Evolutionary conservation across 2,329 filamentous ascomycete species (phyloP), one percentile per base, ranked within the genome.

Genomic region (Dendrostoma leiphaemia): DNA sequence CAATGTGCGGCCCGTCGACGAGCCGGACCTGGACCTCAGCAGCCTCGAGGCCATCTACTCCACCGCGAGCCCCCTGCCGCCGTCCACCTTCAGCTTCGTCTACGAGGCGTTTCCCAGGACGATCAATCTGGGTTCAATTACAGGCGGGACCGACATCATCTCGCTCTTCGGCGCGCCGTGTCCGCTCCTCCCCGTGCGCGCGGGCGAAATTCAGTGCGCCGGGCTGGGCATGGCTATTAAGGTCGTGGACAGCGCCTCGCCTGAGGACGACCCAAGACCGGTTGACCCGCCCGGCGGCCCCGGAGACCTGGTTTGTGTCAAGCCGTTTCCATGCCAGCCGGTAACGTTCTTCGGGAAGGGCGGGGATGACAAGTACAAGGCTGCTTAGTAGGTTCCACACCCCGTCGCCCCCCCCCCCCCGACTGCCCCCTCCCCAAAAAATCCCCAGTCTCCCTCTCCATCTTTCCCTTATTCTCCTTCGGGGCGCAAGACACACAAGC

Each of bases 131-230:
- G 91, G 86, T 46, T 95, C 90, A 53, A 97, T 99, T 65, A 97
- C 93, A 0, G 94, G 94, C 34, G 94, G 93, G 47, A 97, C 93
- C 3, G 94, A 99, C 68, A 97, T 97, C 63, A 90, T 97, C 60
- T 96, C 92, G 1, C 83, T 97, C 31, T 99, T 97, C 65, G 93
- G 92, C 40, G 87, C 90, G 0, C 89, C 91, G 0, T 93, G 88
- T 52, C 88, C 88, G 0, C 77, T 92, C 4, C 76, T 90, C 1
- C 88, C 89, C 1, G 88, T 93, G 19, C 77, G 84, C 59, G 76
- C 77, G 1, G 89, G 89, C 23, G 86, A 91, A 66, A 90, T 92
- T 45, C 89, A 93, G 69, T 89, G 87, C 57, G 83, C 85, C 9
- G 88, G 86, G 5, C 80, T 93, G 3, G 89, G 88, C 19, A 92